These are phyloP conservation scores for Trematosphaeria pertusa DNA, from an alignment of 2,329 filamentous ascomycete species.

Conservation along the genomic window DNA sequence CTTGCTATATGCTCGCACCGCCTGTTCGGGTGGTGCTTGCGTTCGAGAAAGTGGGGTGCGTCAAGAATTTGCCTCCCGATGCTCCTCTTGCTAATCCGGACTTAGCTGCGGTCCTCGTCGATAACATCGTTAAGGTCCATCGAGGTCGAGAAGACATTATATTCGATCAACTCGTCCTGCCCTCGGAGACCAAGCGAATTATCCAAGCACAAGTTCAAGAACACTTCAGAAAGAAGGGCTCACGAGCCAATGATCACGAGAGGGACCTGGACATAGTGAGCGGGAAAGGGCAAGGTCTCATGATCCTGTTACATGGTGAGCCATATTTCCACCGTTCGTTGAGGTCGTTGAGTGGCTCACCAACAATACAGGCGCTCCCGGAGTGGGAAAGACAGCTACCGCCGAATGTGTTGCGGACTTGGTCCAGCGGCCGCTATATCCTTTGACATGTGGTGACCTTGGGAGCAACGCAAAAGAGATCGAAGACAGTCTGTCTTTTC, in stretches of 20 bases:
- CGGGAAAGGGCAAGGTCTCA: conserved; percentile 14
- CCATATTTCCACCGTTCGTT: too few species aligned
- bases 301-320: conserved; percentile 12
- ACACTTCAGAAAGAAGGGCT: conserved; percentile 53
- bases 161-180: conserved; percentile 56
- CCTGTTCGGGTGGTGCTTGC: background rate
- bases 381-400: conserved; percentile 47
- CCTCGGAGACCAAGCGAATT: conserved; percentile 54
- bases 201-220: conserved; percentile 54
- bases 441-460: conserved; percentile 58
- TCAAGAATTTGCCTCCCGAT: background rate
- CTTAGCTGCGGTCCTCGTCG: background rate
- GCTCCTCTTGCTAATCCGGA: background rate
- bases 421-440: conserved; percentile 56
- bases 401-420: conserved; percentile 49
- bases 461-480: conserved; percentile 50
- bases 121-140: background rate
- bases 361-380: conserved; percentile 38
- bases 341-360: background rate
- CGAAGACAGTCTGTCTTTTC: conserved; percentile 55
- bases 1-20: background rate
- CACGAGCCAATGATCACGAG: conserved; percentile 50
- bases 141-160: conserved; percentile 41
- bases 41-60: conserved; percentile 1
- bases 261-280: conserved; percentile 10